phyloP scores from a whole-genome alignment of 352 stramenopile species.

The Phytophthora nicotianae region DNA sequence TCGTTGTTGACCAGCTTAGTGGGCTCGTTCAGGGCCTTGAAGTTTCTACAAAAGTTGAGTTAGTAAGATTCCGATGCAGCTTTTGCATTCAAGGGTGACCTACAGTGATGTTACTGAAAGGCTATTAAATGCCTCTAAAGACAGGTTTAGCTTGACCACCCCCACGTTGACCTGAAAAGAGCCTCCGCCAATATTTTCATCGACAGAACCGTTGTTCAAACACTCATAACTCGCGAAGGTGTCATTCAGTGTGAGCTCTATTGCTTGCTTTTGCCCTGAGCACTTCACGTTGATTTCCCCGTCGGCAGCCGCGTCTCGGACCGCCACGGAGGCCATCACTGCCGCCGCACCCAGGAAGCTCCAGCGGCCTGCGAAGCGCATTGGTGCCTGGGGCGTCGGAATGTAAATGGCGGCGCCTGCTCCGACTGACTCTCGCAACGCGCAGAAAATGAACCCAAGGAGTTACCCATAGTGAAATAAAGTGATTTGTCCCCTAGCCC shows the following conservation, averaged over 20 bases:
- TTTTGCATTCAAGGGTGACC: background rate
- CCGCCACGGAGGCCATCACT: slow-evolving; percentile 5
- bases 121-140: background rate
- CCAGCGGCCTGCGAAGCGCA: slow-evolving; percentile 21
- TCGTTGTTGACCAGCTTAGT: background rate
- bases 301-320: background rate
- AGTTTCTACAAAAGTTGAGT: slow-evolving; percentile 1
- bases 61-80: background rate
- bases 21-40: background rate
- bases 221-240: background rate
- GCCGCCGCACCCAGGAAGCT: slow-evolving; percentile 11
- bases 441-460: slow-evolving; percentile 39
- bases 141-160: slow-evolving; percentile 3
- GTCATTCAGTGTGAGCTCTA: background rate
- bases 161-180: slow-evolving; percentile 8
- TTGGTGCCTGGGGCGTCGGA: slow-evolving; percentile 27
- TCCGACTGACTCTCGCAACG: slow-evolving; percentile 34
- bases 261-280: background rate
- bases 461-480: slow-evolving; percentile 14
- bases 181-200: background rate
- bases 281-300: background rate
- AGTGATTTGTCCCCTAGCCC: slow-evolving; percentile 7
- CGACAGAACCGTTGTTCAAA: background rate
- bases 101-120: slow-evolving; percentile 11
- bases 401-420: slow-evolving; percentile 26